Evolutionary conservation across 495 filamentous ascomycete species (phyloP), one percentile per base, ranked within the genome.

Genomic region (Trypethelium eluteriae): DNA sequence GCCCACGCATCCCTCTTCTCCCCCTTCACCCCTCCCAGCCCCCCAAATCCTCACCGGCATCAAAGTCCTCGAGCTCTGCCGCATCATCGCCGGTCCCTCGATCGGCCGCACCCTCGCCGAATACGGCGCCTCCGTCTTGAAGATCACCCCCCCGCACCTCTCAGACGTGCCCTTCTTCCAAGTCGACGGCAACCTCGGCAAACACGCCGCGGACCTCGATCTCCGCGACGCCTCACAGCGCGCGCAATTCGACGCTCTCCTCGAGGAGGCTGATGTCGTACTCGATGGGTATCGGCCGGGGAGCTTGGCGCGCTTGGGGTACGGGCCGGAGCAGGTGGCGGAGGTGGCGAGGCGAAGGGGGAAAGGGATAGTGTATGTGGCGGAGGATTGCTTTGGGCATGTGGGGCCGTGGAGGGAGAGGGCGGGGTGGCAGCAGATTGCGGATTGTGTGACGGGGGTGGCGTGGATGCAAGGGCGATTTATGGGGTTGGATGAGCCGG

Each of bases 401-500:
- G 70, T 81, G 63, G 84, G 84, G 2, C 81, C 81, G 11, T 84
- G 79, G 82, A 67, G 65, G 39, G 71, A 81, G 39, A 75, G 84
- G 10, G 79, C 76, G 61, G 82, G 82, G 3, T 85, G 82, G 82
- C 82, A 84, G 73, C 81, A 84, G 72, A 82, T 85, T 67, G 80
- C 77, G 66, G 83, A 84, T 69, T 81, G 80, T n/a, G 78, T 78
- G 39, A 69, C 70, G 46, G 32, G 34, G 36, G 44, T 64, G 18
- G 18, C 39, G 25, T 53, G 18, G 41, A 62, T 66, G 7, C 89
- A 91, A 74, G 89, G 88, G 10, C 66, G 82, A 56, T 87, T 86
- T 75, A 91, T 92, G 87, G 87, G 87, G 11, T 76, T 85, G 10
- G 71, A 81, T 11, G 85, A 86, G 68, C 89, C 89, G 2, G 83